phyloP scores from a whole-genome alignment of 495 filamentous ascomycete genomes.

The Tuber calosporum region DNA sequence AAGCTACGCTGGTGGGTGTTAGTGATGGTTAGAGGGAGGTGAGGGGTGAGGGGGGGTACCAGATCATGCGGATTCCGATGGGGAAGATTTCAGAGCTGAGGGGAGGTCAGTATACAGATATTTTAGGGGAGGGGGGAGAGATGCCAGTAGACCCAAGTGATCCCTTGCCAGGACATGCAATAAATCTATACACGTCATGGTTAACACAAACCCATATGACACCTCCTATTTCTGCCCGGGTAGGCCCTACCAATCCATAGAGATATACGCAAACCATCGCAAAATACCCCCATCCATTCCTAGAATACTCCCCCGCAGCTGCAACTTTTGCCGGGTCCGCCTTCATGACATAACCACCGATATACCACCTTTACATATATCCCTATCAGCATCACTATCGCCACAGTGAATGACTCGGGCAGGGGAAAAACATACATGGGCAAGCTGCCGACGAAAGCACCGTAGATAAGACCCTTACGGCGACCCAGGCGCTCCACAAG shows the following conservation, averaged over 20 bases:
- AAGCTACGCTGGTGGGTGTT: constrained; percentile 23
- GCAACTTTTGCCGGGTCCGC: constrained; percentile 25
- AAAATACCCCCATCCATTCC: constrained; percentile 40
- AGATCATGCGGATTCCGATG: constrained; percentile 39
- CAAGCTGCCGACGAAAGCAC: constrained; percentile 33
- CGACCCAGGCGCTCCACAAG: constrained; percentile 29
- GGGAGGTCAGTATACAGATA: not conserved
- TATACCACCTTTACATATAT: constrained; percentile 29
- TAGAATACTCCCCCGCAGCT: constrained; percentile 20
- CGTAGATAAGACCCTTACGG: constrained; percentile 34
- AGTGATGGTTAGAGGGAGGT: not conserved
- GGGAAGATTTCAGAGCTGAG: constrained; percentile 37
- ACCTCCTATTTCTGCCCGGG: not conserved
- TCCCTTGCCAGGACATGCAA: constrained; percentile 39
- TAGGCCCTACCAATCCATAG: constrained; percentile 38
- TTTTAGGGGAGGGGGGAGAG: not conserved
- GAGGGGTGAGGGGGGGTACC: constrained; percentile 6
- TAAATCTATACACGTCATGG: constrained; percentile 25
- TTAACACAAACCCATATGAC: not conserved
- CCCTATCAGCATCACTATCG: not conserved
- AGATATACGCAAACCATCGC: constrained; percentile 44
- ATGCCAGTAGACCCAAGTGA: constrained; percentile 36
- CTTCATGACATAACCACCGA: constrained; percentile 39
- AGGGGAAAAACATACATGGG: constrained; percentile 29
- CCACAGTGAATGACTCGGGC: not conserved